Percentiles rank a stretch among this genome's conserved stretches.
These are phyloP conservation scores for Stemphylium vesicarium DNA, from an alignment of 2,329 filamentous ascomycete genomes.

Conservation along the genomic window DNA sequence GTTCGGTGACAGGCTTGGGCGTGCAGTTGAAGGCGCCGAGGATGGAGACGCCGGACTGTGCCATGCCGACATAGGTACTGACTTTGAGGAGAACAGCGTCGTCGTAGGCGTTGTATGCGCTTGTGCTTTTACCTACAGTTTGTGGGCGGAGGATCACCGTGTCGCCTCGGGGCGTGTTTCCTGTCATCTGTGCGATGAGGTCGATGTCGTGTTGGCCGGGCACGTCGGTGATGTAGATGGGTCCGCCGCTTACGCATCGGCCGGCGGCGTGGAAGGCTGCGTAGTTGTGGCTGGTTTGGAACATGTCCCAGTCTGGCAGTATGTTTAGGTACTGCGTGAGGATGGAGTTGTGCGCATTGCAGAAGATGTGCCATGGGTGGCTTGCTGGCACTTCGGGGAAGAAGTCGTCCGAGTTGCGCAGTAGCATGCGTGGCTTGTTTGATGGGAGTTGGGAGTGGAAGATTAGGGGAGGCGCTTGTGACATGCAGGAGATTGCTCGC, in stretches of 20 bases:
- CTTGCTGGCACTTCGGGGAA: constrained; percentile 81
- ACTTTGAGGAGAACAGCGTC: constrained; percentile 77
- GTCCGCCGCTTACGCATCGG: constrained; percentile 86
- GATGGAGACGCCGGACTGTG: constrained; percentile 74
- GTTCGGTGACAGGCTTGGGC: constrained; percentile 65
- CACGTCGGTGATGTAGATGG: constrained; percentile 91
- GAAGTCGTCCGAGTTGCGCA: constrained; percentile 91
- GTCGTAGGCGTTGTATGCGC: constrained; percentile 77
- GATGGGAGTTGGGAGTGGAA: constrained; percentile 82
- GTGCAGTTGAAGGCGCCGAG: constrained; percentile 86
- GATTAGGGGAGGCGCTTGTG: constrained; percentile 81
- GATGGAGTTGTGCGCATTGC: constrained; percentile 87
- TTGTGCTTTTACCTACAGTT: constrained; percentile 72
- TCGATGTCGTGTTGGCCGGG: constrained; percentile 80
- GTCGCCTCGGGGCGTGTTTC: constrained; percentile 70
- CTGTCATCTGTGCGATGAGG: constrained; percentile 82
- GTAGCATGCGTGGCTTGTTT: constrained; percentile 74
- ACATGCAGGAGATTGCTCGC: constrained; percentile 92
- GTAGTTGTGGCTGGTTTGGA: constrained; percentile 71
- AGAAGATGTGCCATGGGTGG: constrained; percentile 94
- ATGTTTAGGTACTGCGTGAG: constrained; percentile 85
- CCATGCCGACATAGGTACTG: constrained; percentile 74
- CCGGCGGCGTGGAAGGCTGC: constrained; percentile 88
- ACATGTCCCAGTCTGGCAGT: constrained; percentile 84
- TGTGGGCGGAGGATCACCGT: constrained; percentile 84